phyloP scores from a whole-genome alignment of 768 basidiomycete genomes.

The Lentinus brumalis region DNA sequence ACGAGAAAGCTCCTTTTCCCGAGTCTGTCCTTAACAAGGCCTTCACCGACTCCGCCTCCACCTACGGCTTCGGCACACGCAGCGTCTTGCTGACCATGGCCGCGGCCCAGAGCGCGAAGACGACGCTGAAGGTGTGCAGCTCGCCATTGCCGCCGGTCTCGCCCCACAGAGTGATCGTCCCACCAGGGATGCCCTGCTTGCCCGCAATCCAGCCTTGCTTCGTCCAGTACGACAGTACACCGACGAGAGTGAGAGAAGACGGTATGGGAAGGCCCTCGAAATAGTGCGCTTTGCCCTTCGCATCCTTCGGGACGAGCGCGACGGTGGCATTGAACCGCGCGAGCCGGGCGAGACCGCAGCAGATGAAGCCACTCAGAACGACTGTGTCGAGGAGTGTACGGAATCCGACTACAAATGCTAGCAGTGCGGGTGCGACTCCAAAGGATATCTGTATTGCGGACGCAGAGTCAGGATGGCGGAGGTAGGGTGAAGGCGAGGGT shows the following conservation, averaged over 20 bases:
- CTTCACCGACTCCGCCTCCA: not conserved
- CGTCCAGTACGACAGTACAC: constrained; percentile 78
- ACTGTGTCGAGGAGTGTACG: constrained; percentile 90
- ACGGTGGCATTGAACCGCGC: constrained; percentile 99
- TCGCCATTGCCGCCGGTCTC: constrained; percentile 75
- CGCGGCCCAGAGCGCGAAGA: constrained; percentile 89
- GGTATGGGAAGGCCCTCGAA: constrained; percentile 99
- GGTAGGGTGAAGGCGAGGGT: not conserved
- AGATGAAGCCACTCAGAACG: constrained; percentile 86
- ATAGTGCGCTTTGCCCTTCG: constrained; percentile 85
- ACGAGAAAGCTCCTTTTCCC: not conserved
- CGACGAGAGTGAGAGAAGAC: constrained; percentile 80
- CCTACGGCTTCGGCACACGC: constrained; percentile 74
- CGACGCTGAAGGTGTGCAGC: constrained; percentile 72
- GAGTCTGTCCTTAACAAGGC: not conserved
- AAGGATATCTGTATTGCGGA: constrained; percentile 78
- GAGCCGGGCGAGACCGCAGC: constrained; percentile 93
- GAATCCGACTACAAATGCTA: constrained; percentile 89
- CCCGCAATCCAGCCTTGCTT: constrained; percentile 85
- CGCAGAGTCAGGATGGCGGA: not conserved
- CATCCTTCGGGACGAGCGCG: constrained; percentile 88
- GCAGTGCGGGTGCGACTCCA: constrained; percentile 93
- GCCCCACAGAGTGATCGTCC: constrained; percentile 76
- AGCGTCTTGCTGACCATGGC: constrained; percentile 99
- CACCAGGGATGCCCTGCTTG: constrained; percentile 72